Conservation (phyloP, 208 protist species). For the Angomonas deanei region DNA sequence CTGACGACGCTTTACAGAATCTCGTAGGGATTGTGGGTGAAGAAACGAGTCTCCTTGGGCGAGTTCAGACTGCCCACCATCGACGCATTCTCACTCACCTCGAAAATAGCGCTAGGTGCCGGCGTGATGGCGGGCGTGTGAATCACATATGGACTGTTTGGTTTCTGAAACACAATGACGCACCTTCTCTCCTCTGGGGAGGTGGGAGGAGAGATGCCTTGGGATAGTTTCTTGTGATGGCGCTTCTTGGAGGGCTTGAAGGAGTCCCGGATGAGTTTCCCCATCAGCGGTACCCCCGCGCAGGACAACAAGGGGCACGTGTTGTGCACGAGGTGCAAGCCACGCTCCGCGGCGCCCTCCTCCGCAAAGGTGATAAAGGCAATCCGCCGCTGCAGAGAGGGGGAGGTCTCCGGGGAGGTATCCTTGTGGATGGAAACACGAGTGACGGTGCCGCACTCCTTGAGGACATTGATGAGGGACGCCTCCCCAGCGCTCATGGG, state of each 20-base stretch:
- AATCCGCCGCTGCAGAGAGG: conserved; percentile 20
- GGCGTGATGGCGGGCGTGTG: too few relatives aligned
- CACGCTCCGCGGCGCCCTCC: conserved; percentile 22
- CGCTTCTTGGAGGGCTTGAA: neutral
- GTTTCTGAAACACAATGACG: too few relatives aligned
- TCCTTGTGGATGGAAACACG: conserved; percentile 26
- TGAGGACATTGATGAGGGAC: conserved; percentile 10
- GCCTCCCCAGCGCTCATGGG: conserved; percentile 21
- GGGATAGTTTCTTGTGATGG: neutral
- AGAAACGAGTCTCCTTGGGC: neutral
- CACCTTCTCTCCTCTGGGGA: too few relatives aligned
- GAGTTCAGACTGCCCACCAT: neutral
- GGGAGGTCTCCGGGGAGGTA: conserved; percentile 7
- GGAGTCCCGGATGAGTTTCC: conserved; percentile 22
- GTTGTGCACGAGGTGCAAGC: conserved; percentile 32
- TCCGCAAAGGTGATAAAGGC: conserved; percentile 43
- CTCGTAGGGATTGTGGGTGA: neutral
- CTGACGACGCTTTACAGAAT: too few relatives aligned
- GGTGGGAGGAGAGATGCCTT: too few relatives aligned
- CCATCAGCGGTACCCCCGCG: conserved; percentile 39
- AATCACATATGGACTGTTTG: too few relatives aligned
- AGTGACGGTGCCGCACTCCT: conserved; percentile 16
- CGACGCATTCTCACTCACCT: too few relatives aligned
- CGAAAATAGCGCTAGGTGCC: too few relatives aligned
- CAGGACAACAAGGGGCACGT: conserved; percentile 29